A percentile compares a stretch with the other conserved stretches of the same genome.
phyloP scores from a whole-genome alignment of 768 basidiomycete species.

The Leccinum imitatum region DNA sequence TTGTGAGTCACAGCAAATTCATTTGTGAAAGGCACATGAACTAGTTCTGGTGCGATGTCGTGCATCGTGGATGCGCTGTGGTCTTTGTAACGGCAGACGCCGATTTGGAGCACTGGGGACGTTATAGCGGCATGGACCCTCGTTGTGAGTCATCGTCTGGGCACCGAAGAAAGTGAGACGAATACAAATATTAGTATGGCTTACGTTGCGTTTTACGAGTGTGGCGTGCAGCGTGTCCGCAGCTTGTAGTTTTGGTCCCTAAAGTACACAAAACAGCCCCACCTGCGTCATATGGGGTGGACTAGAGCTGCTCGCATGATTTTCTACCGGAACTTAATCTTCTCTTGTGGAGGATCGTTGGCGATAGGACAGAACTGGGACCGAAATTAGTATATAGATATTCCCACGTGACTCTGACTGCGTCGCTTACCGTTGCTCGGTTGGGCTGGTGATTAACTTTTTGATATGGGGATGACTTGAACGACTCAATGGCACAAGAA shows the following conservation, averaged over 20 bases:
- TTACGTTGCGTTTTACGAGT: background rate
- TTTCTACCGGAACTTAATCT: background rate
- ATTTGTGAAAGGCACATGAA: background rate
- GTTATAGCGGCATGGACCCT: background rate
- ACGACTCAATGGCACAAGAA: background rate
- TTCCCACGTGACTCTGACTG: background rate
- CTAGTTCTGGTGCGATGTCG: background rate
- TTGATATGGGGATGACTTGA: background rate
- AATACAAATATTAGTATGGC: background rate
- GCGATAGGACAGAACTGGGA: background rate
- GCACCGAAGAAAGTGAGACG: background rate
- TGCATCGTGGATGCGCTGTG: background rate
- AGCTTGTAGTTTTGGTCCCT: background rate
- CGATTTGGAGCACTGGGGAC: background rate
- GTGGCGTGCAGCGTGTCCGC: background rate
- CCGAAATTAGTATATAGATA: background rate
- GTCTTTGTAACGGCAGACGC: background rate
- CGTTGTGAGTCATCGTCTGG: background rate
- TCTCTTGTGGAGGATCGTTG: background rate
- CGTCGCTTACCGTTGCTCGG: background rate
- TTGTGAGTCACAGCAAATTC: background rate
- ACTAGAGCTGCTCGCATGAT: background rate
- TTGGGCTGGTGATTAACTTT: background rate
- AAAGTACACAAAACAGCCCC: background rate
- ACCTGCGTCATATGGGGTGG: background rate